phyloP scores from a whole-genome alignment of 768 basidiomycete species.

The Pulveroboletus sp. region DNA sequence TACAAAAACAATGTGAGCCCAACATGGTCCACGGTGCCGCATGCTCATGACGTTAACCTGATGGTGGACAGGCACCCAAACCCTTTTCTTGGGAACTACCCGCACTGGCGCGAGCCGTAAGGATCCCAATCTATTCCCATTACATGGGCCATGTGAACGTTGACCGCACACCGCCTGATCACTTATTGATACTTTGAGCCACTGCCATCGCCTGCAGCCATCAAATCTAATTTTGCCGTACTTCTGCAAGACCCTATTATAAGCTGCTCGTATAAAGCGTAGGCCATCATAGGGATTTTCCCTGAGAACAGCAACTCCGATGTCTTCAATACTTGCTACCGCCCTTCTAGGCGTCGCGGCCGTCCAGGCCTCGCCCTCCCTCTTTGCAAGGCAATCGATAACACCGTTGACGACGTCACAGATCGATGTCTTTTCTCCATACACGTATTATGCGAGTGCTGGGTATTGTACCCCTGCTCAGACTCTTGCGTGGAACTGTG shows the following conservation, averaged over 20 bases:
- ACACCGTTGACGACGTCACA: constrained; percentile 38
- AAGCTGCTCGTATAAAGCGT: not conserved
- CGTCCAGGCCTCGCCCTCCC: constrained; percentile 22
- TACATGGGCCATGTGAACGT: not conserved
- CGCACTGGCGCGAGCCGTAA: not conserved
- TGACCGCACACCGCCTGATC: not conserved
- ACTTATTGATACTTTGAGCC: constrained; percentile 6
- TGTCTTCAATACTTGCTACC: constrained; percentile 17
- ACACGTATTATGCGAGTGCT: constrained; percentile 48
- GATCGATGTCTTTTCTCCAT: constrained; percentile 44
- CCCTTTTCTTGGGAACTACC: not conserved
- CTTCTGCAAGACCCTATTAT: constrained; percentile 1
- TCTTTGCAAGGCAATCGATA: constrained; percentile 37
- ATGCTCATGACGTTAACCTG: not conserved
- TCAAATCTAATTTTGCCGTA: constrained; percentile 5
- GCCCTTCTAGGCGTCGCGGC: constrained; percentile 11
- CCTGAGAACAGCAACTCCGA: constrained; percentile 4
- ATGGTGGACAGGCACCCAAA: not conserved
- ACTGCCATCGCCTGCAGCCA: not conserved
- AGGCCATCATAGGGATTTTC: not conserved
- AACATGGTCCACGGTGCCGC: not conserved
- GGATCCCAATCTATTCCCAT: not conserved
- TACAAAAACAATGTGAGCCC: not conserved
- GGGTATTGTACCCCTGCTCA: constrained; percentile 45
- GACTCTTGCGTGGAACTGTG: constrained; percentile 53